A percentile compares a stretch with the other conserved stretches of the same genome.
phyloP scores from a whole-genome alignment of 1,139 yeast genomes.

The Pneumocystis oryctolagi region DNA sequence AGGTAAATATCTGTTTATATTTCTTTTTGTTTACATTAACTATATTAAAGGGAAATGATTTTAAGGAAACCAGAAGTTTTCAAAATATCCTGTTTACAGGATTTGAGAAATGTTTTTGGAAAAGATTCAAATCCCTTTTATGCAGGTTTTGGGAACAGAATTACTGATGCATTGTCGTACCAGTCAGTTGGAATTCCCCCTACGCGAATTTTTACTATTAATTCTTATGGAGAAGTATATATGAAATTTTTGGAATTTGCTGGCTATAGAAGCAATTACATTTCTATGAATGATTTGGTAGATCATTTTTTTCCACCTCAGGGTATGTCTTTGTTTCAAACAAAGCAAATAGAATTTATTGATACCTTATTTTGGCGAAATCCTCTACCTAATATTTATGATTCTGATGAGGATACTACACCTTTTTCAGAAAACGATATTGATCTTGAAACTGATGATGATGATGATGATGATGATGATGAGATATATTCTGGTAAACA shows the following conservation, averaged over 20 bases:
- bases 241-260: constrained; percentile 92
- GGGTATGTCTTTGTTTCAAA: constrained; percentile 18
- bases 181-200: constrained; percentile 89
- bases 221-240: constrained; percentile 93
- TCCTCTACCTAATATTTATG: constrained; percentile 51
- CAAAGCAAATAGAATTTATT: constrained; percentile 48
- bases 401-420: constrained; percentile 30
- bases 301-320: constrained; percentile 97
- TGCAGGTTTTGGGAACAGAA: constrained; percentile 95
- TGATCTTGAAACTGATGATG: constrained; percentile 15
- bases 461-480: constrained; percentile 14
- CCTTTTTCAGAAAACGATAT: constrained; percentile 16
- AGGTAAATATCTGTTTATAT: background rate
- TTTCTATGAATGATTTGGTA: constrained; percentile 81
- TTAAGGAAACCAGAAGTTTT: constrained; percentile 92
- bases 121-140: constrained; percentile 57
- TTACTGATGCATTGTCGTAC: constrained; percentile 92
- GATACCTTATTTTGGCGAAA: constrained; percentile 91
- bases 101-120: constrained; percentile 50
- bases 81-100: constrained; percentile 92
- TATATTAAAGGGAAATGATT: constrained; percentile 58
- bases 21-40: constrained; percentile 14
- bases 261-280: constrained; percentile 77
- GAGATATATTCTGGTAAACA: constrained; percentile 14
- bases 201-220: constrained; percentile 87